Conservation (phyloP, 768 basidiomycete species). For the Steccherinum ochraceum region DNA sequence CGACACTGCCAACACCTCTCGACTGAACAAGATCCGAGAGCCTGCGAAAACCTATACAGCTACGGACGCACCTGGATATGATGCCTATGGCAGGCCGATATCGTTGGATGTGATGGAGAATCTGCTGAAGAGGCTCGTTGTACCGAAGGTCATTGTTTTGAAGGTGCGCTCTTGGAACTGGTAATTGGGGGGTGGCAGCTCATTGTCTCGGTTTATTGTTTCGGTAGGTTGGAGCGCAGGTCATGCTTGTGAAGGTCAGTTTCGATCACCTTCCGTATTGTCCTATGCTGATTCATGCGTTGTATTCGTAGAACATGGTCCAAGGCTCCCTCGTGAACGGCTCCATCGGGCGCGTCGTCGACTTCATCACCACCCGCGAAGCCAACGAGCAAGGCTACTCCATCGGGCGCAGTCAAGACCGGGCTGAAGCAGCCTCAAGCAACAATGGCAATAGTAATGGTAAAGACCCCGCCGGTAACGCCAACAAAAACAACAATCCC, state of each 20-base stretch:
- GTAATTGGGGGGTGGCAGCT: no score
- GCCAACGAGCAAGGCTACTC: conserved; percentile 1
- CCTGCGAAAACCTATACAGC: not conserved
- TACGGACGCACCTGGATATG: conserved; percentile 5
- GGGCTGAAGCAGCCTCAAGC: no score
- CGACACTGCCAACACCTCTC: conserved; percentile 1
- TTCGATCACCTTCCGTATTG: not conserved
- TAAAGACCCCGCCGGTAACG: not conserved
- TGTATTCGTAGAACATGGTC: conserved; percentile 46
- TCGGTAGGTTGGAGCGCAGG: conserved; percentile 80
- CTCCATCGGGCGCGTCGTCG: conserved; percentile 41
- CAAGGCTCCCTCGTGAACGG: conserved; percentile 72
- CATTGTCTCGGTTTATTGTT: no score
- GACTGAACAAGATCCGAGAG: conserved; percentile 1
- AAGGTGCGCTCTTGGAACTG: no score
- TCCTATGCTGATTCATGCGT: conserved; percentile 1
- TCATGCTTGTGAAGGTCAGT: conserved; percentile 70
- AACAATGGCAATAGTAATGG: no score
- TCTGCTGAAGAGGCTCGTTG: conserved; percentile 8
- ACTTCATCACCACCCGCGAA: conserved; percentile 14
- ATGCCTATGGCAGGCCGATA: conserved; percentile 4
- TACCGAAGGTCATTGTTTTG: conserved; percentile 21
- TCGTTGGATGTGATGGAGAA: not conserved
- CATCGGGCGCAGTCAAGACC: conserved; percentile 4
- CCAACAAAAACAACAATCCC: not conserved